Evolutionary conservation across 2,329 filamentous ascomycete genomes (phyloP).

Genomic region (Mollisiaceae sp.): DNA sequence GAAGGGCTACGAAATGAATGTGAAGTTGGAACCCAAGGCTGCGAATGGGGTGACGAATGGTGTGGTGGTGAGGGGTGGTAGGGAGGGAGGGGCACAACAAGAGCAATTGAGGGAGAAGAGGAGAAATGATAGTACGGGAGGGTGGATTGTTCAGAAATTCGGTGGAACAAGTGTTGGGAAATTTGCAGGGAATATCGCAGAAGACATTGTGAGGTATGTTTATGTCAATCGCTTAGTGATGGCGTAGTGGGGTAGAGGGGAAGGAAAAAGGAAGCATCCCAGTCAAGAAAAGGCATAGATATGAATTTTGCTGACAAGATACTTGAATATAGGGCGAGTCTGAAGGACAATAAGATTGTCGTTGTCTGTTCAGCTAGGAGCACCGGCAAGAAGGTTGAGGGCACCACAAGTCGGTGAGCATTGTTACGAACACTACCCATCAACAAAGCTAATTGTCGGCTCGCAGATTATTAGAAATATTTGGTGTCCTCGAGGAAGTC

Average conservation of each 20-base stretch:
- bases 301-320: slow-evolving; percentile 14
- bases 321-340: slow-evolving; percentile 53
- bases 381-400: slow-evolving; percentile 90
- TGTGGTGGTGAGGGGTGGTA: slow-evolving; percentile 16
- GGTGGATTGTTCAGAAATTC: slow-evolving; percentile 93
- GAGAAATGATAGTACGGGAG: slow-evolving; percentile 42
- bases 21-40: too few relatives aligned
- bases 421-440: slow-evolving; percentile 16
- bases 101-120: slow-evolving; percentile 12
- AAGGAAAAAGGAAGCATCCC: slow-evolving; percentile 23
- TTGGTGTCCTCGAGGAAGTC: slow-evolving; percentile 60
- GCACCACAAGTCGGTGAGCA: slow-evolving; percentile 91
- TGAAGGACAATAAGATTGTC: slow-evolving; percentile 76
- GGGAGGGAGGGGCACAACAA: slow-evolving; percentile 13
- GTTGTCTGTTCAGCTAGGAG: slow-evolving; percentile 96
- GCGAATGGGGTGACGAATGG: neutral
- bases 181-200: slow-evolving; percentile 77
- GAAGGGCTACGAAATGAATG: neutral
- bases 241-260: slow-evolving; percentile 7
- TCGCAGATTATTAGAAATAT: slow-evolving; percentile 59
- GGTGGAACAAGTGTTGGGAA: slow-evolving; percentile 96
- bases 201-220: slow-evolving; percentile 69
- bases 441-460: slow-evolving; percentile 23
- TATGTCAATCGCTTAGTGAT: neutral
- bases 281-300: neutral